phyloP scores from a whole-genome alignment of 2,329 filamentous ascomycete genomes.

The Colletotrichum sp. region DNA sequence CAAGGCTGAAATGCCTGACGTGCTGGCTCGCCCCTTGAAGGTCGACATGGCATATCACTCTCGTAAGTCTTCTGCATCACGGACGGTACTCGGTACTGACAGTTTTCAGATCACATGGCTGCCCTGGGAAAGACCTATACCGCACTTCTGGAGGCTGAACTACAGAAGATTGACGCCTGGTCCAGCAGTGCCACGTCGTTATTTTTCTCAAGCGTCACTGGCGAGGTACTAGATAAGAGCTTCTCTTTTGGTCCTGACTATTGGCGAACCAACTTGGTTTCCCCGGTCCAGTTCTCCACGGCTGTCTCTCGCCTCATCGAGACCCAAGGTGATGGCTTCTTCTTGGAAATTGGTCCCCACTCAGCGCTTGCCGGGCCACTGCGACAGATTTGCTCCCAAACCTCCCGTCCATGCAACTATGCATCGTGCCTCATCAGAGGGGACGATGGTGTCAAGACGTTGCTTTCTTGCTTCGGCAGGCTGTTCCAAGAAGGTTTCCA shows the following conservation, averaged over 20 bases:
- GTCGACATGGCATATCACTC: conserved; percentile 4
- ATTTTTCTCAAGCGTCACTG: conserved; percentile 29
- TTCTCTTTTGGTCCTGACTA: neutral
- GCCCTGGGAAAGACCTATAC: neutral
- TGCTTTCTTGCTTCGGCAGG: neutral
- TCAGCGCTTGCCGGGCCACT: neutral
- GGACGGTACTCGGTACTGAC: neutral
- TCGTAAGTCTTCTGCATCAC: neutral
- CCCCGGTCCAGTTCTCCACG: neutral
- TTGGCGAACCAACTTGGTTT: neutral
- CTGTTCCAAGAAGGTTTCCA: neutral
- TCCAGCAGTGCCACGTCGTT: neutral
- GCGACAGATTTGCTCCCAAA: neutral
- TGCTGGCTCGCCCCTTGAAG: neutral
- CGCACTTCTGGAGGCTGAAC: neutral
- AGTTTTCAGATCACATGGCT: neutral
- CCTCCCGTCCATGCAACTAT: neutral
- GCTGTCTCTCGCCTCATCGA: neutral
- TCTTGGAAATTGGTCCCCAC: neutral
- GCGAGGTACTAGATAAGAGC: conserved; percentile 21
- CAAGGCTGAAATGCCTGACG: neutral
- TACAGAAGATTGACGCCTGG: neutral
- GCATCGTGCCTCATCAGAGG: neutral
- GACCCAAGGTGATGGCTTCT: neutral
- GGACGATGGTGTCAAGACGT: neutral